These are phyloP conservation scores for Metarhizium album DNA, from an alignment of 2,329 filamentous ascomycete species.

Conservation along the genomic window DNA sequence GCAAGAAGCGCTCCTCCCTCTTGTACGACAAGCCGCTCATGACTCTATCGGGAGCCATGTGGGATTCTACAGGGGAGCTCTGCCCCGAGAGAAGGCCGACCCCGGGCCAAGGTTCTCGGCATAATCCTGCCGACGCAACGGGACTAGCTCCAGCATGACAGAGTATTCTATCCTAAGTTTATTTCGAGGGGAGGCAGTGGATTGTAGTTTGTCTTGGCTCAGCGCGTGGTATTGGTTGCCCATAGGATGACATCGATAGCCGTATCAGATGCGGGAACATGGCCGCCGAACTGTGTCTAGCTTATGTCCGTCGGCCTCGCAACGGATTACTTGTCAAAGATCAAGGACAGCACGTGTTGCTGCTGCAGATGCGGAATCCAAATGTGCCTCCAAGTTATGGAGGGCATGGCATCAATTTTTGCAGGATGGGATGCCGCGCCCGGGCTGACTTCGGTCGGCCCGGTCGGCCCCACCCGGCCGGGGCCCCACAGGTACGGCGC, in stretches of 20 bases:
- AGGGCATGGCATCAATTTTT: too few relatives aligned
- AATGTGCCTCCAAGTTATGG: too few relatives aligned
- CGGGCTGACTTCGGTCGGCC: too few relatives aligned
- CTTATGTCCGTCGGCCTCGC: constrained; percentile 1
- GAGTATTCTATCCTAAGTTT: constrained; percentile 12
- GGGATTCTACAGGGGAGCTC: constrained; percentile 9
- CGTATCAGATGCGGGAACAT: constrained; percentile 1
- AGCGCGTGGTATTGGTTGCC: constrained; percentile 4
- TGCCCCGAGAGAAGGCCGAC: constrained; percentile 6
- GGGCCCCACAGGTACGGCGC: too few relatives aligned
- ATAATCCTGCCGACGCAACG: constrained; percentile 7
- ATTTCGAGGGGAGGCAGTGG: constrained; percentile 9
- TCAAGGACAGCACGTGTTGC: constrained; percentile 10
- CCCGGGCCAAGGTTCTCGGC: constrained; percentile 8
- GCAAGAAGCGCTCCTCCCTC: too few relatives aligned
- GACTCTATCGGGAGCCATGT: constrained; percentile 7
- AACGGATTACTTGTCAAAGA: constrained; percentile 8
- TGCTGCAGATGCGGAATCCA: too few relatives aligned
- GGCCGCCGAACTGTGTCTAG: constrained; percentile 8
- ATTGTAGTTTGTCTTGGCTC: constrained; percentile 4
- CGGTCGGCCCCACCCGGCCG: too few relatives aligned
- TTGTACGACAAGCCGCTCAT: not conserved
- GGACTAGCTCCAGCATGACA: constrained; percentile 4
- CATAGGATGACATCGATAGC: constrained; percentile 12
- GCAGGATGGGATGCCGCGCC: too few relatives aligned